Base-by-base conservation (phyloP, 306 rosid species). In the Quercus aquifolioides region DNA sequence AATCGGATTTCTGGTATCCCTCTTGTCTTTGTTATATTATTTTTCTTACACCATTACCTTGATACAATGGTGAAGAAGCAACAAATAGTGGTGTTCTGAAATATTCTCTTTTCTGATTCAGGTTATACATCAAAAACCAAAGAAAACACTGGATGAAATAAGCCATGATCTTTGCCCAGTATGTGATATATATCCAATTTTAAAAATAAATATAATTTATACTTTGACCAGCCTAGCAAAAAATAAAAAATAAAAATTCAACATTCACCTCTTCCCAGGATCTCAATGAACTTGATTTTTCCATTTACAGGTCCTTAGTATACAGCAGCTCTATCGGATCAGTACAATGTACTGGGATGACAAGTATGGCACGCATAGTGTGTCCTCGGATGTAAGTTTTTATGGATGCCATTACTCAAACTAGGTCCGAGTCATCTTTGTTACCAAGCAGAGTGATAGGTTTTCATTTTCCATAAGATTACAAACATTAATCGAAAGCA, bases 291-390 rank as follows among this genome's bases (percentile, higher is more conserved):
- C 77, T 46, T 63, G 55, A 68, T 23, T 55, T 78, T 46, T 25
- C 56, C 74, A 56, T 83, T 58, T 78, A 49, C 87, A 94, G 98
- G 98, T 92, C 62, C 96, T 96, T 69, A 96, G 99, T 86, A 88
- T 96, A 77, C 99, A 93, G 81, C 99, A 96, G 80, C 80, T 96
- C 58, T 96, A 96, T 87, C 90, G 99, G 79, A 96, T 96, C 80
- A 89, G 99, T 79, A 96, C 99, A 77, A 93, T 96, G 99, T 96
- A 93, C 80, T 96, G 99, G 98, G 99, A 96, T 77, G 87, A 85
- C 80, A 86, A 81, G 73, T 76, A 85, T 33, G 87, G 89, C 64
- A 84, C 88, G 55, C 85, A 79, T 13, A 79, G 88, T 55, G 85
- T 85, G 62, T 86, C 89, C 63, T 80, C 96, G n/a, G 99, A 96